Base-by-base conservation (phyloP, 2,329 filamentous ascomycete species). In the Incumbomyces lentus region DNA sequence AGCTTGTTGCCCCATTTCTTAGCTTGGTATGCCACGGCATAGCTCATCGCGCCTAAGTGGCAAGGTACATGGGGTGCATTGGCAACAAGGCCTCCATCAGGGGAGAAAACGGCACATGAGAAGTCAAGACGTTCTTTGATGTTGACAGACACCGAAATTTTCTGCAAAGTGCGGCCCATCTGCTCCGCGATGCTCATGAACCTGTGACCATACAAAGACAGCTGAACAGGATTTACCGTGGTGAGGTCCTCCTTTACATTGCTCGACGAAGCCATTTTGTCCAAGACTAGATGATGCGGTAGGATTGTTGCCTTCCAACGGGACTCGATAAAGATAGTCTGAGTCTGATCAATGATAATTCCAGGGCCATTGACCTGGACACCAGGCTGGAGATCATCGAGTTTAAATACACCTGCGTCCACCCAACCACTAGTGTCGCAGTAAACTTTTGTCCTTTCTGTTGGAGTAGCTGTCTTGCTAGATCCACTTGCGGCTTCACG, bases 321-420 rank as follows among this genome's bases (percentile, higher is more conserved):
- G 87, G 78, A 22, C 76, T 78, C 0, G 89, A 95, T 81, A 0
- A 95, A 86, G 52, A 96, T 92, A 0, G 90, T 96, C 64, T 95
- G 90, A 10, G 58, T 68, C 12, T 64, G 62, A 50, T 70, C 89
- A 1, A 86, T 86, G 49, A 95, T 75, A 65, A 95, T 86, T 0
- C 88, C 88, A 1, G 89, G 89, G 0, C 89, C 89, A 40, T 73
- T 70, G 45, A 95, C 71, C 14, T 78, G 76, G 50, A 88, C 80
- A 2, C 88, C 86, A n/a, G n/a, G n/a, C n/a, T n/a, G n/a, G n/a
- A n/a, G n/a, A n/a, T n/a, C n/a, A n/a, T n/a, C n/a, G n/a, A n/a
- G n/a, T n/a, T n/a, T n/a, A n/a, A n/a, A n/a, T n/a, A n/a, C n/a
- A n/a, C n/a, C n/a, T n/a, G n/a, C n/a, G n/a, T n/a, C n/a, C n/a